Conservation (phyloP, 2,329 filamentous ascomycete species). For the Pyrenochaeta sp. region DNA sequence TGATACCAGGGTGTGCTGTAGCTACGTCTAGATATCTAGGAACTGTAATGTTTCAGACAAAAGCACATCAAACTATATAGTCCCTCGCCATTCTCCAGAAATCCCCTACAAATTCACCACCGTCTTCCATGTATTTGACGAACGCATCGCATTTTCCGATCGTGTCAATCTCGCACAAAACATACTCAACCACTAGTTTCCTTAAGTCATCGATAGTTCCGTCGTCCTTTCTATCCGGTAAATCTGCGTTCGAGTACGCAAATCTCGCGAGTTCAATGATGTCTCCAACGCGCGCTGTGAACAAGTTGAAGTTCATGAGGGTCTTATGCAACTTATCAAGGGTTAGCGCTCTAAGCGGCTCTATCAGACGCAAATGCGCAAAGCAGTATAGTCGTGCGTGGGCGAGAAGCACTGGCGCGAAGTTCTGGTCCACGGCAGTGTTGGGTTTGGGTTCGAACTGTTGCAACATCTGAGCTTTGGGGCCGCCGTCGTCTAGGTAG, state of each 20-base stretch:
- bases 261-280: conserved; percentile 21
- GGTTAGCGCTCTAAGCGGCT: conserved; percentile 16
- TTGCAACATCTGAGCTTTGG: conserved; percentile 18
- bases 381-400: conserved; percentile 23
- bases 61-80: conserved; percentile 11
- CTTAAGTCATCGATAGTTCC: conserved; percentile 18
- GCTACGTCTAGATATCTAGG: too few species aligned
- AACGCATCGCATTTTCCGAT: conserved; percentile 20
- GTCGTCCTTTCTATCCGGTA: conserved; percentile 14
- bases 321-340: conserved; percentile 25
- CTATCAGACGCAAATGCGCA: conserved; percentile 14
- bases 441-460: conserved; percentile 22
- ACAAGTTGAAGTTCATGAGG: conserved; percentile 20
- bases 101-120: conserved; percentile 30
- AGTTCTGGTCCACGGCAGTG: conserved; percentile 22
- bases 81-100: conserved; percentile 24
- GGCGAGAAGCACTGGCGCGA: conserved; percentile 26
- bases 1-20: too few species aligned
- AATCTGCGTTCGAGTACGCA: conserved; percentile 14
- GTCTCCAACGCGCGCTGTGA: conserved; percentile 11
- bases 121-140: conserved; percentile 25
- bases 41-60: too few species aligned
- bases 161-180: conserved; percentile 23
- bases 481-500: conserved; percentile 13
- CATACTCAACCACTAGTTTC: conserved; percentile 26